Evolutionary conservation across 345 rosid species (phyloP).

Genomic region (Gossypium arboreum): DNA sequence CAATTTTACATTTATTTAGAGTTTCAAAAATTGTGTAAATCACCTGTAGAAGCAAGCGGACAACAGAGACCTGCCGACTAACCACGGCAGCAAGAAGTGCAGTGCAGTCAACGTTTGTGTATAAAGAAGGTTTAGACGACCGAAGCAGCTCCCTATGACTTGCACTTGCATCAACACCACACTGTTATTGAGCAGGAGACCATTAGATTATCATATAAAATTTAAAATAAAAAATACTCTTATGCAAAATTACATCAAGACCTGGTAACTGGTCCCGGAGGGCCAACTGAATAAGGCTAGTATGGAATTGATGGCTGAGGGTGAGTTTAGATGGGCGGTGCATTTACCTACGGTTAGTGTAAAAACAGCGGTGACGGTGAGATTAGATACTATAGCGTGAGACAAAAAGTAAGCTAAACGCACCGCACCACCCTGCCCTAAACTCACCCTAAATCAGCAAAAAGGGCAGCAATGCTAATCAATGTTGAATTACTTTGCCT

Average conservation of each 20-base stretch:
- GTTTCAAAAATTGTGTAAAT: not conserved
- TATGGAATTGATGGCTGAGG: not conserved
- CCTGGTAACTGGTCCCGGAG: not conserved
- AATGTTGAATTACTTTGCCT: not conserved
- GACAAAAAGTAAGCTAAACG: no score
- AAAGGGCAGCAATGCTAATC: not conserved
- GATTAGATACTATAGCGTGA: no score
- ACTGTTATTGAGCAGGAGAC: conserved; percentile 41
- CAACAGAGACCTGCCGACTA: conserved; percentile 69
- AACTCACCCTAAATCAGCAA: not conserved
- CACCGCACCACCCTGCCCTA: no score
- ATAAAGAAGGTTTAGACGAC: conserved; percentile 87
- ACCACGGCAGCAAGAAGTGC: conserved; percentile 86
- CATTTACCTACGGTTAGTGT: no score
- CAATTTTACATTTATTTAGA: not conserved
- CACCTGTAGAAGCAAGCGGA: conserved; percentile 74
- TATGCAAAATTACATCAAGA: not conserved
- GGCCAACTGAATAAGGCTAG: not conserved
- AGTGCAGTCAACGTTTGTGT: conserved; percentile 81
- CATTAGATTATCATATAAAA: conserved; percentile 4
- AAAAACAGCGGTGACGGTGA: no score
- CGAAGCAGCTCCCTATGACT: conserved; percentile 59
- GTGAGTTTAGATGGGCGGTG: no score
- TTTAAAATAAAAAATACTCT: not conserved
- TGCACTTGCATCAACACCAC: conserved; percentile 70